Evolutionary conservation across 2,329 filamentous ascomycete species (phyloP).

Genomic region (Beauveria australis): DNA sequence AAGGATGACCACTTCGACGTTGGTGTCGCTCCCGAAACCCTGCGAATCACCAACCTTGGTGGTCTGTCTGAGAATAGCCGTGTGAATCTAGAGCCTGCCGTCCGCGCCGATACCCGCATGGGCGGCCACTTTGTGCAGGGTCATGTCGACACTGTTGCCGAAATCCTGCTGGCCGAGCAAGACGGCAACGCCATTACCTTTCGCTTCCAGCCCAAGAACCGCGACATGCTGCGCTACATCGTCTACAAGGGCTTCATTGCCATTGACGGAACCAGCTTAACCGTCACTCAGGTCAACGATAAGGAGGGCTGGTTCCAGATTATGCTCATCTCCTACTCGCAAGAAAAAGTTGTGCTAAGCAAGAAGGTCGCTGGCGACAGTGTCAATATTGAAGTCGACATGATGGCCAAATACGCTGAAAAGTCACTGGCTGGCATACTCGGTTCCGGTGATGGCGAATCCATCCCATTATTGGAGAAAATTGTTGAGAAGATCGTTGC

Average conservation of each 20-base stretch:
- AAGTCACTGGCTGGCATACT: constrained; percentile 76
- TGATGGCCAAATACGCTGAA: constrained; percentile 77
- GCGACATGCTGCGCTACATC: constrained; percentile 69
- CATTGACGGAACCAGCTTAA: constrained; percentile 89
- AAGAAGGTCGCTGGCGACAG: constrained; percentile 70
- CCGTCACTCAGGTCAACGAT: constrained; percentile 80
- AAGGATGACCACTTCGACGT: constrained; percentile 64
- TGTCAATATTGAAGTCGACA: constrained; percentile 90
- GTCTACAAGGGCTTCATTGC: constrained; percentile 96
- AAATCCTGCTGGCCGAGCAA: constrained; percentile 60
- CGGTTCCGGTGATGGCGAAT: constrained; percentile 42
- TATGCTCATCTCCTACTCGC: constrained; percentile 96
- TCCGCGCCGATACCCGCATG: constrained; percentile 87
- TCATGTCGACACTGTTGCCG: constrained; percentile 85
- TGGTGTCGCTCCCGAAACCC: constrained; percentile 88
- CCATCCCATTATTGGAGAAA: constrained; percentile 56
- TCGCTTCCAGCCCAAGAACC: constrained; percentile 65
- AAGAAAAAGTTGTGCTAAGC: constrained; percentile 80
- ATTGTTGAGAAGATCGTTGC: constrained; percentile 70
- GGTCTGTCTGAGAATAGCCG: constrained; percentile 53
- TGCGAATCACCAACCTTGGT: constrained; percentile 93
- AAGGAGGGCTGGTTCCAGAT: constrained; percentile 80
- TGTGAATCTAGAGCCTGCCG: constrained; percentile 92
- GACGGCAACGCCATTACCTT: constrained; percentile 91
- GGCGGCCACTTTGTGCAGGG: constrained; percentile 97